These are phyloP conservation scores for Xylariaceae sp. DNA, from an alignment of 2,329 filamentous ascomycete species.

Conservation along the genomic window DNA sequence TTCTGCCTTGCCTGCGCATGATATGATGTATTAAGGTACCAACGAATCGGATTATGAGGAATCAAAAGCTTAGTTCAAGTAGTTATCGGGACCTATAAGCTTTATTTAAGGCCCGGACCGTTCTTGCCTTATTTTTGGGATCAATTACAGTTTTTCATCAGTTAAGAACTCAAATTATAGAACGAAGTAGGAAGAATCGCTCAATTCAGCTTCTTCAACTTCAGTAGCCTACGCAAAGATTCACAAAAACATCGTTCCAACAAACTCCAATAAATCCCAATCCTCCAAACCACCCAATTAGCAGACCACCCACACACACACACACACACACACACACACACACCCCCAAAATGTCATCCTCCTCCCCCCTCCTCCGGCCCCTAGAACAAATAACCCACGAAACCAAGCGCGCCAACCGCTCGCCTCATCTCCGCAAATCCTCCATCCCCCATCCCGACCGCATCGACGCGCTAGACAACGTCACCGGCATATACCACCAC, in stretches of 20 bases:
- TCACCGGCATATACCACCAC: conserved; percentile 76
- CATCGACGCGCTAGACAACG: conserved; percentile 80
- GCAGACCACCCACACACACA: not conserved
- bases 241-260: too few relatives aligned
- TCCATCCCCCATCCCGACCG: conserved; percentile 73
- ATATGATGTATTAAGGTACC: not conserved
- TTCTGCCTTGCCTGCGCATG: not conserved
- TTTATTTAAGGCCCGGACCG: too few relatives aligned
- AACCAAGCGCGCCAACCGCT: conserved; percentile 68
- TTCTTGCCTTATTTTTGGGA: too few relatives aligned
- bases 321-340: not conserved
- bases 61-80: too few relatives aligned
- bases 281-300: too few relatives aligned
- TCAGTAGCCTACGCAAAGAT: too few relatives aligned
- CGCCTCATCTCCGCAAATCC: conserved; percentile 70
- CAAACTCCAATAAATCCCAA: too few relatives aligned
- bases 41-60: conserved; percentile 14
- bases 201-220: too few relatives aligned
- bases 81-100: too few relatives aligned
- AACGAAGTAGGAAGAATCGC: too few relatives aligned
- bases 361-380: conserved; percentile 63
- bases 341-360: conserved; percentile 10
- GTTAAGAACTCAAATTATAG: too few relatives aligned
- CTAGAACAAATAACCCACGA: conserved; percentile 71
- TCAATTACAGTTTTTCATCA: too few relatives aligned